Evolutionary conservation across 1,139 yeast genomes (phyloP), one percentile per base, ranked within the genome.

Genomic region (Taphrina confusa): DNA sequence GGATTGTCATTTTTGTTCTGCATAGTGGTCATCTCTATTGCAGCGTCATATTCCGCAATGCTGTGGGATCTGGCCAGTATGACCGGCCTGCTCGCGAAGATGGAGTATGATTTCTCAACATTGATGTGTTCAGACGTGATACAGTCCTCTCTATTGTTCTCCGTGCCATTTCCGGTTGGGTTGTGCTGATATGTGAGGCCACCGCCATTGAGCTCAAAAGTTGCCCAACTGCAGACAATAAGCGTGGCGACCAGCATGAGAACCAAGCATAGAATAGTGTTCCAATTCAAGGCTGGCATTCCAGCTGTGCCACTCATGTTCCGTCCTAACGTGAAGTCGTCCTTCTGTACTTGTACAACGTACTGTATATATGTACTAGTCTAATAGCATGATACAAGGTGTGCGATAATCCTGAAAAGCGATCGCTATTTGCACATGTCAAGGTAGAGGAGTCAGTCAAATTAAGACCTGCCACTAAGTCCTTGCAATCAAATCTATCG

Each of bases 201-300:
- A 16, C 50, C 50, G 5, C 50, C 36, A 4, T 30, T 27, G 20
- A 45, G 31, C 23, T 45, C 50, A 18, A 28, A 45, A n/a, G 25
- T 2, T 16, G 50, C 50, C 50, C 37, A 45, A 2, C 12, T 16
- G 11, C 22, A 18, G 36, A 45, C 16, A 4, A 4, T 25, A 22
- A 45, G n/a, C 4, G 50, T 8, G 8, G 11, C 34, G 12, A 45
- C 4, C 1, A 18, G 1, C 36, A 27, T 30, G 14, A 45, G 16
- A 3, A 18, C 8, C 12, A 45, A 27, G 34, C 14, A 45, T n/a
- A 45, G 25, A 8, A 45, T 30, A 1, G 50, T 45, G 25, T 27
- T 23, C 50, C 50, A 45, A 14, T 45, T 30, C 25, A 45, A 12
- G 14, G 50, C 20, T 11, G 50, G n/a, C 25, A 37, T 4, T 18